phyloP scores from a whole-genome alignment of 208 protist species.

The Crithidia thermophila region DNA sequence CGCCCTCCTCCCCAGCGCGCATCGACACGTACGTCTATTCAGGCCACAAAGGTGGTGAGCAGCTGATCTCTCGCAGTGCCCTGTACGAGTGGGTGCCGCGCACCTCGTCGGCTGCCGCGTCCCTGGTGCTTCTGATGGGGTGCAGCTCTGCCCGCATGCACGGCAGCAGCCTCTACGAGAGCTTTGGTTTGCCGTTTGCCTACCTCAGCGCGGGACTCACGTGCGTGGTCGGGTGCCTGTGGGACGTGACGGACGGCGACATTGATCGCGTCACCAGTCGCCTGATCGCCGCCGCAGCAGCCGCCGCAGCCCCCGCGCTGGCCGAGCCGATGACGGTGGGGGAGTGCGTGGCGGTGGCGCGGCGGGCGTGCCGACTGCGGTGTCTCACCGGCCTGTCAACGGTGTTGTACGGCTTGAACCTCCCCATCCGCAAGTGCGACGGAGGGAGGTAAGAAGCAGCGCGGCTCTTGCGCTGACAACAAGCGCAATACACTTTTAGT shows the following conservation, averaged over 20 bases:
- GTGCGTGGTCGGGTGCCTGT: conserved; percentile 67
- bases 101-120: background rate
- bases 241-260: conserved; percentile 84
- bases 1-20: conserved; percentile 2
- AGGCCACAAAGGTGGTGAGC: conserved; percentile 68
- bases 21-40: conserved; percentile 64
- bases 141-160: conserved; percentile 74
- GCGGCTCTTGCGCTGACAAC: too few species aligned
- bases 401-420: conserved; percentile 66
- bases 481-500: conserved; percentile 6
- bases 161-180: conserved; percentile 37
- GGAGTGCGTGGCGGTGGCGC: conserved; percentile 54
- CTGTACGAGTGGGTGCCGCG: conserved; percentile 61
- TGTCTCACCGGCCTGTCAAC: conserved; percentile 60
- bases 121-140: conserved; percentile 74
- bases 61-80: conserved; percentile 35
- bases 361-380: conserved; percentile 51
- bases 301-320: background rate
- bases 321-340: conserved; percentile 26
- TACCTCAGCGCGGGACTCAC: conserved; percentile 74
- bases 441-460: background rate
- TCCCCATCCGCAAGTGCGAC: conserved; percentile 10
- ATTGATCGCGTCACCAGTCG: conserved; percentile 68
- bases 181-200: conserved; percentile 66
- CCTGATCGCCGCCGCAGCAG: conserved; percentile 26